These are phyloP conservation scores for Sugiyamaella smithiae DNA, from an alignment of 805 yeast genomes.

Conservation along the genomic window DNA sequence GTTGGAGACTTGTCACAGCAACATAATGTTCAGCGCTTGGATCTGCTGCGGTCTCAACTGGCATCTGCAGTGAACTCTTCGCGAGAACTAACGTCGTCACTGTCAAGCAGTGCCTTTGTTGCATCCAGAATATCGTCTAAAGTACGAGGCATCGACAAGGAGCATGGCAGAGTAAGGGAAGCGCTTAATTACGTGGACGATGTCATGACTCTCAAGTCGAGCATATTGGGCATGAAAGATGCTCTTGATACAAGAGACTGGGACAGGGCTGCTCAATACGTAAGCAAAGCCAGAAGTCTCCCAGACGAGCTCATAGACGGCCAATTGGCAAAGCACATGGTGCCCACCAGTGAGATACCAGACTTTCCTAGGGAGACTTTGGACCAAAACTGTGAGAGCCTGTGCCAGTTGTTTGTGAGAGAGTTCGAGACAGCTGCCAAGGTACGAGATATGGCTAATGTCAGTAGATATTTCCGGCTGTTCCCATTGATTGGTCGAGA, in stretches of 20 bases:
- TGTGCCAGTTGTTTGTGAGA: constrained; percentile 54
- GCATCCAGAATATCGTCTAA: constrained; percentile 67
- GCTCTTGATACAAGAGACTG: constrained; percentile 70
- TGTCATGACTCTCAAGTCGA: constrained; percentile 62
- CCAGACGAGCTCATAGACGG: constrained; percentile 57
- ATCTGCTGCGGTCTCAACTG: constrained; percentile 30
- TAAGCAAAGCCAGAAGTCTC: constrained; percentile 50
- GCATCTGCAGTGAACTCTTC: constrained; percentile 42
- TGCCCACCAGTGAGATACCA: constrained; percentile 84
- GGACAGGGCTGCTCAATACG: constrained; percentile 73
- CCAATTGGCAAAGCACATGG: constrained; percentile 70
- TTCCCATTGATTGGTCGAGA: constrained; percentile 82
- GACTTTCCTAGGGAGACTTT: constrained; percentile 66
- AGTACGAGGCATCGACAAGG: constrained; percentile 67
- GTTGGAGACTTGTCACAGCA: constrained; percentile 18
- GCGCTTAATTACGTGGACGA: constrained; percentile 64
- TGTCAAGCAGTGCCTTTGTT: constrained; percentile 59
- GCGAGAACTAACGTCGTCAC: constrained; percentile 50
- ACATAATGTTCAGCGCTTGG: constrained; percentile 28
- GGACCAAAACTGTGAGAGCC: constrained; percentile 53
- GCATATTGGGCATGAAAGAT: constrained; percentile 60
- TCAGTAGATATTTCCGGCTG: constrained; percentile 77
- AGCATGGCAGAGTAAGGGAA: constrained; percentile 58
- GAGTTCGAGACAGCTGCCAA: constrained; percentile 72
- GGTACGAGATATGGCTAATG: constrained; percentile 58